These are phyloP conservation scores for Acidiella bohemica DNA, from an alignment of 495 filamentous ascomycete genomes.

Conservation along the genomic window DNA sequence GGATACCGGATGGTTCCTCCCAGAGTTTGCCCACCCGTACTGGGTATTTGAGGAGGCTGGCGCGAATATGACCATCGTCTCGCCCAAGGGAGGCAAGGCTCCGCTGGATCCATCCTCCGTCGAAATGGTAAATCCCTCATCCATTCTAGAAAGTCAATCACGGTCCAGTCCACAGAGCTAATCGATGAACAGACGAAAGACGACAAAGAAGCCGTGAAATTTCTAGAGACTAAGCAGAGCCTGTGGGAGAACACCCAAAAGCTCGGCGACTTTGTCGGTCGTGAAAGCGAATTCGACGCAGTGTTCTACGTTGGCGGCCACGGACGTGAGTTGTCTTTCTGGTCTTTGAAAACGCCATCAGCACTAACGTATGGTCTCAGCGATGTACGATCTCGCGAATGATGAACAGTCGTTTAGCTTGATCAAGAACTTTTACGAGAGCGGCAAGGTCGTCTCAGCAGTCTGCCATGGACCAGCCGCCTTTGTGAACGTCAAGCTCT, in stretches of 20 bases:
- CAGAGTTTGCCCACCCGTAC: constrained; percentile 61
- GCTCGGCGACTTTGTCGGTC: constrained; percentile 38
- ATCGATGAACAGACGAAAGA: constrained; percentile 50
- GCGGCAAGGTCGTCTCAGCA: constrained; percentile 14
- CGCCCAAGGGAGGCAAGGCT: constrained; percentile 52
- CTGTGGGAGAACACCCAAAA: constrained; percentile 52
- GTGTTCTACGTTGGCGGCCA: constrained; percentile 66
- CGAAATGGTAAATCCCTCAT: constrained; percentile 43
- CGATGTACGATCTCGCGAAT: constrained; percentile 55
- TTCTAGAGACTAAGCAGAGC: constrained; percentile 38
- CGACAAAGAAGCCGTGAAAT: constrained; percentile 40
- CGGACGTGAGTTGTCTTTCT: constrained; percentile 40
- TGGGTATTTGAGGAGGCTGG: constrained; percentile 41
- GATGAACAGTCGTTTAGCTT: constrained; percentile 40
- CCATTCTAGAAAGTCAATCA: too few relatives aligned
- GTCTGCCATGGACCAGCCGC: constrained; percentile 30
- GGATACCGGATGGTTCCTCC: constrained; percentile 55
- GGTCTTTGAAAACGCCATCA: background rate
- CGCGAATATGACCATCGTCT: constrained; percentile 45
- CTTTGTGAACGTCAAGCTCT: constrained; percentile 42
- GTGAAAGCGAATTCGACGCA: constrained; percentile 48
- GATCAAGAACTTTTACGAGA: constrained; percentile 45
- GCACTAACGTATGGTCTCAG: constrained; percentile 22
- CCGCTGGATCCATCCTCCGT: constrained; percentile 57
- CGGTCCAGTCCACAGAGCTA: too few relatives aligned